Percentiles rank a stretch among this genome's conserved stretches.
phyloP scores from a whole-genome alignment of 108 stramenopile species.

The Skeletonema grethae region DNA sequence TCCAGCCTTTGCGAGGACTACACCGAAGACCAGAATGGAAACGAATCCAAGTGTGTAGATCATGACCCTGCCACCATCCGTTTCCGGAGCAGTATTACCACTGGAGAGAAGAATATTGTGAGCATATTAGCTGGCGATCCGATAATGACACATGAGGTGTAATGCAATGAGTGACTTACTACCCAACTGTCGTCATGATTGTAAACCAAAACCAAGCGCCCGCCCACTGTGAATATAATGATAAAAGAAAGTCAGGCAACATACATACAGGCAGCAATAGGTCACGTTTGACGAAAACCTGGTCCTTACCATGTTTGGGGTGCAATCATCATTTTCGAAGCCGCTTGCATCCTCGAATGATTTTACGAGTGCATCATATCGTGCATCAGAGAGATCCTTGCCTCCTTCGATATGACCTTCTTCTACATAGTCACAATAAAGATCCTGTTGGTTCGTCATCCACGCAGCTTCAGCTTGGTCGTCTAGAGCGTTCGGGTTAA shows the following conservation, averaged over 20 bases:
- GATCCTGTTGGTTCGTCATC: not conserved
- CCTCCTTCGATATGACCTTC: not conserved
- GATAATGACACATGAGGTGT: conserved; percentile 52
- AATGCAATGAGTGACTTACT: conserved; percentile 31
- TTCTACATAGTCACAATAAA: conserved; percentile 3
- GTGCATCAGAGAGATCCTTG: not conserved
- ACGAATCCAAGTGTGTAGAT: conserved; percentile 50
- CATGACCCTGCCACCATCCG: conserved; percentile 41
- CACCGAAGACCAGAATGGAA: conserved; percentile 48
- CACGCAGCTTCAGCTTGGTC: not conserved
- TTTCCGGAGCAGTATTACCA: conserved; percentile 57
- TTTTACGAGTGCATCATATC: not conserved
- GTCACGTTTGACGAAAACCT: not conserved
- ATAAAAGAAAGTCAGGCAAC: not conserved
- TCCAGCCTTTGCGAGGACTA: conserved; percentile 43
- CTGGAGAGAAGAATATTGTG: not conserved
- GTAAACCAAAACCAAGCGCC: conserved; percentile 34
- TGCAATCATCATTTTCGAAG: conserved; percentile 8
- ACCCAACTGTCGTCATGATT: conserved; percentile 21
- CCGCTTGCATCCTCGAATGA: conserved; percentile 12
- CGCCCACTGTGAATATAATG: not conserved
- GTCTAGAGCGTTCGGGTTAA: conserved; percentile 3
- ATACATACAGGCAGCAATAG: not conserved
- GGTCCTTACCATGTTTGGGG: conserved; percentile 4
- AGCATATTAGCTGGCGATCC: conserved; percentile 53